Conservation (phyloP, 106 monocot genomes). For the Dioscorea alata region DNA sequence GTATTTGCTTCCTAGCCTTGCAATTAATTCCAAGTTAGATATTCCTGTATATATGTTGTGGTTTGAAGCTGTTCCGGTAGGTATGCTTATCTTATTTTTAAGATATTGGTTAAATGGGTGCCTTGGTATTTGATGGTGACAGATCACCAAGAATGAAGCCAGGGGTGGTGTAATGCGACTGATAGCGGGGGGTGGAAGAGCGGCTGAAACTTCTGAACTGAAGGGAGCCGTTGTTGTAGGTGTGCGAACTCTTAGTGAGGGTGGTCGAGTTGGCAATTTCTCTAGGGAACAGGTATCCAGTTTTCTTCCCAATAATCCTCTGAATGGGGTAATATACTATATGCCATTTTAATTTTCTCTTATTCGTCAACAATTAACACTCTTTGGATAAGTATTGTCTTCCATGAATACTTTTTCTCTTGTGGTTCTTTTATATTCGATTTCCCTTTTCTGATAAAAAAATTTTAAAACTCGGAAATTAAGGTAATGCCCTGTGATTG, state of each 20-base stretch:
- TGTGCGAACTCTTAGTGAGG: slow-evolving; percentile 94
- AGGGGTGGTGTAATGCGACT: slow-evolving; percentile 89
- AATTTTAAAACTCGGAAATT: too few relatives aligned
- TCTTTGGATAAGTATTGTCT: too few relatives aligned
- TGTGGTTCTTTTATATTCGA: too few relatives aligned
- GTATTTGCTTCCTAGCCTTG: too few relatives aligned
- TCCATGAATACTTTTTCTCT: too few relatives aligned
- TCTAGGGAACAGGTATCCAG: slow-evolving; percentile 83
- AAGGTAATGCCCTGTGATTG: too few relatives aligned
- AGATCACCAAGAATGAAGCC: slow-evolving; percentile 94
- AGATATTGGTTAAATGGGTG: neutral
- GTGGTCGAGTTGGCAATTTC: slow-evolving; percentile 93
- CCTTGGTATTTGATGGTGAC: slow-evolving; percentile 7
- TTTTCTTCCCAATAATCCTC: neutral
- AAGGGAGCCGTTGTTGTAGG: slow-evolving; percentile 95
- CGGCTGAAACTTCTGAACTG: slow-evolving; percentile 64
- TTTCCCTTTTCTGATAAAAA: too few relatives aligned
- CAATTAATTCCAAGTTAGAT: too few relatives aligned
- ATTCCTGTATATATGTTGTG: too few relatives aligned
- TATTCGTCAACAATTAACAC: too few relatives aligned
- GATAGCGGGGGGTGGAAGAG: slow-evolving; percentile 90
- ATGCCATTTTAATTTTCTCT: neutral
- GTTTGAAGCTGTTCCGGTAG: too few relatives aligned
- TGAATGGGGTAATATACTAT: neutral
- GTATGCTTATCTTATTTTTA: too few relatives aligned